phyloP scores from a whole-genome alignment of 768 basidiomycete genomes.

The Cyclocybe cylindracea region DNA sequence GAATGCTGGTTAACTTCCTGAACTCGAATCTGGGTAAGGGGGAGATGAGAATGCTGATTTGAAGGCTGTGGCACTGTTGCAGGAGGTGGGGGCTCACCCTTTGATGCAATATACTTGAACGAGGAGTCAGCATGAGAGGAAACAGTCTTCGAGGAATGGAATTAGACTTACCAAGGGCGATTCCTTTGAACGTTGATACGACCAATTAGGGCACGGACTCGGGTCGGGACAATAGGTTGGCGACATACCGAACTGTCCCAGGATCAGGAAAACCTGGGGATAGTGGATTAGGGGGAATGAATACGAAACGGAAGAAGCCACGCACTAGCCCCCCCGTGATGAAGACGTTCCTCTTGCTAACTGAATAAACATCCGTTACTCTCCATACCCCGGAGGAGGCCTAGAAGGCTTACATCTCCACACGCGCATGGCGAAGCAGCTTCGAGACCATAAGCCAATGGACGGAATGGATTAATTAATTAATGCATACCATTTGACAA shows the following conservation, averaged over 20 bases:
- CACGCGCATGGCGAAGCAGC: constrained; percentile 59
- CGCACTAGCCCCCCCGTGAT: constrained; percentile 50
- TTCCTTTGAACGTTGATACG: constrained; percentile 17
- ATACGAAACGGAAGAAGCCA: neutral
- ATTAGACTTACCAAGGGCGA: constrained; percentile 37
- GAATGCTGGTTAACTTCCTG: constrained; percentile 30
- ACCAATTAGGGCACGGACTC: neutral
- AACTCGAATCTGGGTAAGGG: constrained; percentile 32
- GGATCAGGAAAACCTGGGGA: constrained; percentile 38
- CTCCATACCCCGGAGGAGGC: neutral
- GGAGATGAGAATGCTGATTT: neutral
- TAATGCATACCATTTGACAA: constrained; percentile 55
- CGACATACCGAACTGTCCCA: constrained; percentile 44
- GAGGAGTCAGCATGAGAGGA: constrained; percentile 1
- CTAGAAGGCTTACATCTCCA: constrained; percentile 52
- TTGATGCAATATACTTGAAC: constrained; percentile 42
- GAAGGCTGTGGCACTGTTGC: neutral
- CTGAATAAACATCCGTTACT: constrained; percentile 28
- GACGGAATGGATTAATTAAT: neutral
- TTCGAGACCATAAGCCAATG: constrained; percentile 17
- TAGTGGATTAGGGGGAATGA: neutral
- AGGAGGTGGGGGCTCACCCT: constrained; percentile 33
- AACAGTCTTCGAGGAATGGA: neutral
- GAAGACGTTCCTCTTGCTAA: constrained; percentile 52
- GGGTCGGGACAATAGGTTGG: neutral